Evolutionary conservation across 768 basidiomycete species (phyloP), one percentile per base, ranked within the genome.

Genomic region (Coprinopsis marcescibilis): DNA sequence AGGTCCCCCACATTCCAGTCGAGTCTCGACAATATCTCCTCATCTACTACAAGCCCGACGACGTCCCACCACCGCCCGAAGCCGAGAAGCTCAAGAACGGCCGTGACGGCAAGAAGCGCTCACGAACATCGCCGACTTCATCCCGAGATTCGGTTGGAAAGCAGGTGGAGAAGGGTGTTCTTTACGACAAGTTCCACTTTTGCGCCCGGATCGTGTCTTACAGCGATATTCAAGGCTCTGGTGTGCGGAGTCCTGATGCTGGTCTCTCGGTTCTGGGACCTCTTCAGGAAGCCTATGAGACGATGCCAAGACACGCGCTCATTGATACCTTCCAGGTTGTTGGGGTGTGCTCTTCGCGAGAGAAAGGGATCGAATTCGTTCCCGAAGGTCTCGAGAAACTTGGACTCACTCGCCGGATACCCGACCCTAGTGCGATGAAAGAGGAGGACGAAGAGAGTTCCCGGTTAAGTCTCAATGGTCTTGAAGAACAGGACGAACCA

Each of bases 381-480:
- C 77, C 84, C 0, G 83, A 94, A 40, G 90, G 88, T 0, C 71
- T 93, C 45, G 73, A 80, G 53, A 78, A 81, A 60, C 71, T 94
- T 46, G 89, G 88, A 0, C 65, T 93, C 51, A 82, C 83, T 55
- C 65, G 65, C 3, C 60, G 61, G 20, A 58, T 67, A 2, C 61
- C 58, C 27, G 59, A 63, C 33, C 60, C 59, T 19, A 26, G 12
- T 10, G 57, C 60, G 4, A 12, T 46, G 1, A 24, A 55, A 11
- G 15, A 24, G 6, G 51, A 55, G 3, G 43, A 47, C 19, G 51
- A 49, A 1, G 38, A 44, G 14, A 21, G 40, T 6, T 45, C 43
- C 34, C 48, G 43, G n/a, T 51, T 46, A 42, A 54, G 53, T 32
- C 35, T 54, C 12, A 37, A 35, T 11, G 49, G 54, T 17, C 27